phyloP scores from a whole-genome alignment of 2,329 filamentous ascomycete species.

The Neofusicoccum ribis region DNA sequence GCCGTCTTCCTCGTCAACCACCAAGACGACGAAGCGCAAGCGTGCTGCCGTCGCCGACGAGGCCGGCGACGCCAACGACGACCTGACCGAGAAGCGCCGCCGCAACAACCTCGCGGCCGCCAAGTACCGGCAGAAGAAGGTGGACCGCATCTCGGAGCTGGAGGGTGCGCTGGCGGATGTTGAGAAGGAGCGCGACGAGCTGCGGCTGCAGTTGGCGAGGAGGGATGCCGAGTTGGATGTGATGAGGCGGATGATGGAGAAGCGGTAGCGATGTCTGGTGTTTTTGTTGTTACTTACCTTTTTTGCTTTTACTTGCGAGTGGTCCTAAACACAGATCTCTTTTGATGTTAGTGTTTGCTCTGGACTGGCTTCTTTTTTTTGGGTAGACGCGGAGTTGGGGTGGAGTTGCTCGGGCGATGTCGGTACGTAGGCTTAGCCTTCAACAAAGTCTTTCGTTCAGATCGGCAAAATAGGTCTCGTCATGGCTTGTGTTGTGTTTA shows the following conservation, averaged over 20 bases:
- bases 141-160: conserved; percentile 65
- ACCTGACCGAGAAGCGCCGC: conserved; percentile 53
- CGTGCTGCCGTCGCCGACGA: neutral
- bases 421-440: neutral
- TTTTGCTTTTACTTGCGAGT: too few relatives aligned
- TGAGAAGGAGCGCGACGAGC: conserved; percentile 62
- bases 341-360: neutral
- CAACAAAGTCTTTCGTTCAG: neutral
- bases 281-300: neutral
- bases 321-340: too few relatives aligned
- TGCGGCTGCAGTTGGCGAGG: conserved; percentile 62
- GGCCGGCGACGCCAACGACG: neutral
- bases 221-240: conserved; percentile 66
- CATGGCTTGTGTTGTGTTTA: neutral
- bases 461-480: conserved; percentile 11
- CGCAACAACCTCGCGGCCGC: conserved; percentile 71
- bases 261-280: neutral
- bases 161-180: conserved; percentile 61
- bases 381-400: neutral
- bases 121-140: conserved; percentile 69
- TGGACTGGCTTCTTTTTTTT: neutral
- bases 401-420: conserved; percentile 13
- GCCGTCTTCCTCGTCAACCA: neutral
- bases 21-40: neutral
- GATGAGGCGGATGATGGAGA: conserved; percentile 48